Base-by-base conservation (phyloP, 768 basidiomycete genomes). In the Lactifluus pinguis region DNA sequence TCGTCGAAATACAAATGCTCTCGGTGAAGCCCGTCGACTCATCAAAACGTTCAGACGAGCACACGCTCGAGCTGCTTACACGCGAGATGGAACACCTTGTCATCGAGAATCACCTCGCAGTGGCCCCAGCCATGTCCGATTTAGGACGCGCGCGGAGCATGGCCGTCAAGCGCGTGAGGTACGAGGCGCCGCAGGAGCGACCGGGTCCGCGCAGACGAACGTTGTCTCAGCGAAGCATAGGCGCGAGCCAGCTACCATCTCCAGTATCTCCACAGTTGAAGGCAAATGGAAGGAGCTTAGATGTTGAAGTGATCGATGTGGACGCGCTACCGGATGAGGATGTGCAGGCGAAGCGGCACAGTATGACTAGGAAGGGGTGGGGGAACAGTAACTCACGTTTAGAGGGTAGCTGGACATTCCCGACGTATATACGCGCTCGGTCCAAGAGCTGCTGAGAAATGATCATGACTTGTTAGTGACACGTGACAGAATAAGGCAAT, bases 11-110 rank as follows among this genome's bases (percentile, higher is more conserved):
- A 9, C 57, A 65, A 36, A 55, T 65, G 42, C 47, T 44, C 6
- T 59, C 62, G 15, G 36, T 57, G 34, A 53, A 54, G n/a, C 32
- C 53, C 8, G 21, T 21, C 38, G 62, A 42, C 41, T 51, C 44
- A 15, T 51, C 44, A 15, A 54, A 30, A 38, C 44, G 32, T 47
- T 3, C 41, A 13, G 65, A 66, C 32, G 63, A 60, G 17, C 49
- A 56, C 30, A 59, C 65, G 14, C 39, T 66, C 1, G 48, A 57
- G 36, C 39, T 56, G 11, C 60, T 66, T 30, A 65, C 65, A n/a
- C 59, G n/a, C 39, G 65, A 65, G 48, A 66, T 66, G 65, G 64
- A 66, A 34, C 53, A 61, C 15, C 60, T 65, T 14, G 51, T 65
- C 50, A 61, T 66, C 29, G 65, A 66, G 45, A 60, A 57, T 19